Evolutionary conservation across 305 asterid genomes (phyloP).

Genomic region (Withania somnifera): DNA sequence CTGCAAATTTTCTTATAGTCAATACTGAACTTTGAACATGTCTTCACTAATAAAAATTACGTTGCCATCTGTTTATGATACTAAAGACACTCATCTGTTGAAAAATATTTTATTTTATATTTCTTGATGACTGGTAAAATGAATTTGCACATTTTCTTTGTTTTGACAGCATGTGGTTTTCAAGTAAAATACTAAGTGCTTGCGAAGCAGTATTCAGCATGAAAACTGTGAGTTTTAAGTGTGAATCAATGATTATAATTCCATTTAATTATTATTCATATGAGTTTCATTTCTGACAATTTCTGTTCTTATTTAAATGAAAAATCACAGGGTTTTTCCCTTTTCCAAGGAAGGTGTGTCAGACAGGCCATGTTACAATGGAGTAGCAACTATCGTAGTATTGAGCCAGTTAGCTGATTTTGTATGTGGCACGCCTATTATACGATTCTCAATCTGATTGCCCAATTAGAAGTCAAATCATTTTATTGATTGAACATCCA

Average conservation of each 20-base stretch:
- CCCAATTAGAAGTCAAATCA: background rate
- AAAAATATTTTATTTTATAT: background rate
- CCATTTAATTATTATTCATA: background rate
- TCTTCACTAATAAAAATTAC: too few species aligned
- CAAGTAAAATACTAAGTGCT: background rate
- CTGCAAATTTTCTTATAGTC: background rate
- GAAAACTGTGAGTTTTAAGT: background rate
- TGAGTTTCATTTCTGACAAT: background rate
- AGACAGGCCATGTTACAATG: background rate
- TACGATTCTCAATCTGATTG: background rate
- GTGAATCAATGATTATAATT: background rate
- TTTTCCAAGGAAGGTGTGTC: background rate
- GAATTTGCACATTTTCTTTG: conserved; percentile 1
- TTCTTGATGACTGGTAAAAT: background rate
- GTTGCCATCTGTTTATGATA: background rate
- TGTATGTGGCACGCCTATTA: background rate
- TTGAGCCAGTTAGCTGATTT: background rate
- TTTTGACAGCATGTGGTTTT: background rate
- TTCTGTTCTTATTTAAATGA: background rate
- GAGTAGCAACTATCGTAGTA: background rate
- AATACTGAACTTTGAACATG: background rate
- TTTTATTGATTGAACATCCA: background rate
- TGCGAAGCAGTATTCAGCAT: background rate
- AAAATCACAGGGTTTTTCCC: background rate
- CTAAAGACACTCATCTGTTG: background rate